Percentiles rank a stretch among this genome's conserved stretches.
Evolutionary conservation across 2,329 filamentous ascomycete genomes (phyloP).

Genomic region (Bipolaris gigantea): DNA sequence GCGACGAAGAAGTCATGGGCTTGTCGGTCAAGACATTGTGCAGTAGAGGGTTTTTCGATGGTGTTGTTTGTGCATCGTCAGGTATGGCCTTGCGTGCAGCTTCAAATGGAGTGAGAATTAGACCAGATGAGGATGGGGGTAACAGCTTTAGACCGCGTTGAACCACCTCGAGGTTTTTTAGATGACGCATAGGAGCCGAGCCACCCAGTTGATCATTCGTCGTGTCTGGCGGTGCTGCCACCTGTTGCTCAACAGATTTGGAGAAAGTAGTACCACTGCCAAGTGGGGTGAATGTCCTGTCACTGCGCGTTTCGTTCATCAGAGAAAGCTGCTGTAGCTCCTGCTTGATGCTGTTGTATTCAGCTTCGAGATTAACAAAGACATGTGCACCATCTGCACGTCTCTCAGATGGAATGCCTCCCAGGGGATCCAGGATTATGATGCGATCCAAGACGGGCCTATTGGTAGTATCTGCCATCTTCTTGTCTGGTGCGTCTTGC

Average conservation of each 20-base stretch:
- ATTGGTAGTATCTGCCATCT: conserved; percentile 33
- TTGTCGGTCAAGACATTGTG: conserved; percentile 97
- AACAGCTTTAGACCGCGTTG: conserved; percentile 72
- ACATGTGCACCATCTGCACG: conserved; percentile 68
- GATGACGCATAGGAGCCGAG: conserved; percentile 49
- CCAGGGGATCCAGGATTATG: conserved; percentile 83
- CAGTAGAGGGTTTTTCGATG: conserved; percentile 80
- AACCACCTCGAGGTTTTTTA: conserved; percentile 74
- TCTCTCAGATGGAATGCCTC: conserved; percentile 73
- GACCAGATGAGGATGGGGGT: conserved; percentile 79
- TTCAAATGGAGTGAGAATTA: conserved; percentile 85
- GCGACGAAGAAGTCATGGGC: conserved; percentile 85
- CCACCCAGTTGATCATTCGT: conserved; percentile 17
- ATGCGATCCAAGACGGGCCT: conserved; percentile 69
- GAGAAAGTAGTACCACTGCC: conserved; percentile 50
- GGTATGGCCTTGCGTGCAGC: conserved; percentile 61
- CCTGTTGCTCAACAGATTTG: conserved; percentile 44
- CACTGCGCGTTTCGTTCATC: conserved; percentile 12
- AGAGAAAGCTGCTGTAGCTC: conserved; percentile 54
- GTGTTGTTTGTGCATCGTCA: conserved; percentile 57
- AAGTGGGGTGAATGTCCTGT: conserved; percentile 15
- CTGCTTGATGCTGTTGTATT: conserved; percentile 69
- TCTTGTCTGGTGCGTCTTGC: conserved; percentile 23
- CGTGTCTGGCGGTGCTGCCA: conserved; percentile 22
- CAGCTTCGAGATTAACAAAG: conserved; percentile 92